A percentile compares a stretch with the other conserved stretches of the same genome.
Evolutionary conservation across 352 stramenopile genomes (phyloP).

Genomic region (Globisporangium sylvaticum): DNA sequence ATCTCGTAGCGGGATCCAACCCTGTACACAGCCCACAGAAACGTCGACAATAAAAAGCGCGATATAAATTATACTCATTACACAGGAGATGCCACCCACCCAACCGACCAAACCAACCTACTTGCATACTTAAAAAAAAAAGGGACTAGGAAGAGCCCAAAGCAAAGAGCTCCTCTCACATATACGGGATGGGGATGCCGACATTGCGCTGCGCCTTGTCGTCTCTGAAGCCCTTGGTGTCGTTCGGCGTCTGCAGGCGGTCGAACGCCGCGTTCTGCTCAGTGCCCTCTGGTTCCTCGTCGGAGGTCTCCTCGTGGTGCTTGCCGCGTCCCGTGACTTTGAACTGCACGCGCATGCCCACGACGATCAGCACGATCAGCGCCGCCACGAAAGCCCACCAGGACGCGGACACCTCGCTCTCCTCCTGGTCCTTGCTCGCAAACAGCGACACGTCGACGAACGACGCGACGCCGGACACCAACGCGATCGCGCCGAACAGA

Average conservation of each 20-base stretch:
- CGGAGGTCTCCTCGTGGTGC: slow-evolving; percentile 22
- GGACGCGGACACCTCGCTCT: background rate
- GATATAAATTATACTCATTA: slow-evolving; percentile 1
- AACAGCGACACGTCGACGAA: background rate
- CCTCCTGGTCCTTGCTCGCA: background rate
- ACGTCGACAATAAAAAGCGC: background rate
- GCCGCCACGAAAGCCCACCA: background rate
- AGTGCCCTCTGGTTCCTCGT: slow-evolving; percentile 27
- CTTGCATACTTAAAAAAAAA: background rate
- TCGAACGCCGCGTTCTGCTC: slow-evolving; percentile 12
- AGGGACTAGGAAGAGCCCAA: background rate
- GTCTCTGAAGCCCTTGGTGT: background rate
- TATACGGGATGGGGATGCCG: background rate
- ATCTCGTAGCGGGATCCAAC: too few species aligned
- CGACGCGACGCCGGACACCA: background rate
- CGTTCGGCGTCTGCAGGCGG: background rate
- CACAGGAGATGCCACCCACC: background rate
- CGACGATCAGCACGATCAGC: background rate
- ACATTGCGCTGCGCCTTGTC: background rate
- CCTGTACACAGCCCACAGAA: too few species aligned
- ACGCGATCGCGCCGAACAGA: background rate
- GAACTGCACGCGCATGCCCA: background rate
- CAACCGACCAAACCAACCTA: background rate
- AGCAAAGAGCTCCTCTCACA: background rate
- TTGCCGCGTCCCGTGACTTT: slow-evolving; percentile 30